Evolutionary conservation across 2,329 filamentous ascomycete species (phyloP).

Genomic region (Beauveria australis): DNA sequence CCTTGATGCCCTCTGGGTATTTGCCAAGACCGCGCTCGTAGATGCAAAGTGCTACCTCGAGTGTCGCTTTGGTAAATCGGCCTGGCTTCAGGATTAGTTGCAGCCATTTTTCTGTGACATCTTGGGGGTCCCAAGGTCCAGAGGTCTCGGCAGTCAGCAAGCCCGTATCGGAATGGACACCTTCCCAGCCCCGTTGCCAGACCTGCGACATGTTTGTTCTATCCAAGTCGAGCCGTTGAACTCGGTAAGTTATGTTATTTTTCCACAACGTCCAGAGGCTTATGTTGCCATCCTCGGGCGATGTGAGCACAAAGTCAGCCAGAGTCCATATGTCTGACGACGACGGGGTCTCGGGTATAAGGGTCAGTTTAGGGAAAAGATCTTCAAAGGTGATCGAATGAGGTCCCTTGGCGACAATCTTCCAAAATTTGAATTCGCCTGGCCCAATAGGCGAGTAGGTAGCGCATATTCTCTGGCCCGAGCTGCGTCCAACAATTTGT

Average conservation of each 20-base stretch:
- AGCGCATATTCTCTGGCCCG: slow-evolving; percentile 52
- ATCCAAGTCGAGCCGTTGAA: slow-evolving; percentile 66
- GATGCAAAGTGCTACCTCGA: slow-evolving; percentile 76
- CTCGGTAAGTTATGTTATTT: slow-evolving; percentile 70
- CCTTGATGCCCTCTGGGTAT: slow-evolving; percentile 30
- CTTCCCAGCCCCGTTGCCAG: slow-evolving; percentile 64
- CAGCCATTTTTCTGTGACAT: slow-evolving; percentile 79
- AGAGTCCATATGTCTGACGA: slow-evolving; percentile 72
- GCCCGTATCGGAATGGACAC: slow-evolving; percentile 53
- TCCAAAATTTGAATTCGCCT: slow-evolving; percentile 94
- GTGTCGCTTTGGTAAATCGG: slow-evolving; percentile 67
- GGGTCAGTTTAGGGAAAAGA: slow-evolving; percentile 50
- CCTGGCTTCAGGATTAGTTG: slow-evolving; percentile 75
- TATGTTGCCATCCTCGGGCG: slow-evolving; percentile 44
- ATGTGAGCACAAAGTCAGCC: slow-evolving; percentile 62
- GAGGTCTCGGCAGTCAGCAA: slow-evolving; percentile 47
- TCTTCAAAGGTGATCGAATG: slow-evolving; percentile 61
- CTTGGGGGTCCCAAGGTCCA: slow-evolving; percentile 55
- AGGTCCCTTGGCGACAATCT: slow-evolving; percentile 55
- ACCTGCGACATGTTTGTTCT: slow-evolving; percentile 52
- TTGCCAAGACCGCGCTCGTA: slow-evolving; percentile 58
- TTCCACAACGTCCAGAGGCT: slow-evolving; percentile 76
- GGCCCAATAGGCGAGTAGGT: slow-evolving; percentile 83
- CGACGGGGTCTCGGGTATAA: slow-evolving; percentile 62
- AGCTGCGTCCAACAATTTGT: slow-evolving; percentile 54